Base-by-base conservation (phyloP, 73 alveolate species). In the Paramecium bursaria region DNA sequence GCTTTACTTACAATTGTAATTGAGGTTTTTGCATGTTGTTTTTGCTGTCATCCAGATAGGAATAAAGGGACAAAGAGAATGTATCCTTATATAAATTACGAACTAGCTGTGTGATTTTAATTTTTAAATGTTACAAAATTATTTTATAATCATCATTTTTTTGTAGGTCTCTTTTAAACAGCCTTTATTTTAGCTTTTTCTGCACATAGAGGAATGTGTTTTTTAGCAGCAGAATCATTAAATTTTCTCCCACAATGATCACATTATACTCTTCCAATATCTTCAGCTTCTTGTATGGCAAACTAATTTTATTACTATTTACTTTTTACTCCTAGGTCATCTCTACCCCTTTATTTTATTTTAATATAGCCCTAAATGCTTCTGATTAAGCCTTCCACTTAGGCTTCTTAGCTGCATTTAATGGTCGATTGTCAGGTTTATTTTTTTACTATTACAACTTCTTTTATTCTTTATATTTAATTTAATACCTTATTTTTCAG, bases 211-310 rank as follows among this genome's bases (percentile, higher is more conserved):
- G 86, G 75, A 13, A 57, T 52, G 30, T 85, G 91, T 46, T 74
- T 85, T n/a, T 46, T 30, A 10, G 82, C 82, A n/a, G 91, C 25
- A 13, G 42, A 21, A 22, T 67, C 87, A 46, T 85, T 57, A 30
- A 85, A 85, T 61, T 85, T 85, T 73, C 91, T 61, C 11, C 86
- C 85, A 21, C 91, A 85, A 73, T 74, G 57, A 13, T 74, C 86
- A 61, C 91, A 85, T 25, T 61, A 55, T 46, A 85, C 86, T 85
- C 89, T 52, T 11, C 54, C 89, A 79, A 53, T 82, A 17, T 48
- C 31, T 44, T 25, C 22, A 14, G 33, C 50, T 49, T 57, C 44
- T 44, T 46, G 52, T 22, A 57, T 10, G 29, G 75, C 86, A 50
- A 74, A 19, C 75, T 74, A 35, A 19, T 17, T 47, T 31, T 10